Evolutionary conservation across 2,329 filamentous ascomycete genomes (phyloP).

Genomic region (Penicillium sp.): DNA sequence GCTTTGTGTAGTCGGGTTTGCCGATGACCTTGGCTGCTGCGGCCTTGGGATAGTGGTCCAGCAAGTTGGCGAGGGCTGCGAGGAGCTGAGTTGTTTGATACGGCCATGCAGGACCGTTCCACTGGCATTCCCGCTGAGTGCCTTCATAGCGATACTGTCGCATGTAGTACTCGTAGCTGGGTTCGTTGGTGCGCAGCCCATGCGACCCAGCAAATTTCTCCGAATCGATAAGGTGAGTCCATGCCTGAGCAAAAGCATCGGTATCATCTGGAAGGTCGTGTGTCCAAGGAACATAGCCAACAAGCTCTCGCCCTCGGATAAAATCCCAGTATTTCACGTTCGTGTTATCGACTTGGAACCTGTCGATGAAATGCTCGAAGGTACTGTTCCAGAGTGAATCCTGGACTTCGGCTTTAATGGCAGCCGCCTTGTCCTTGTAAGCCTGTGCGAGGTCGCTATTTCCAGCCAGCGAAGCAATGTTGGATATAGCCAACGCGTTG

Average conservation of each 20-base stretch:
- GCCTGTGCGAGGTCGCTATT: constrained; percentile 18
- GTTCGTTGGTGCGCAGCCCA: constrained; percentile 47
- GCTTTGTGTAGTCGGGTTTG: constrained; percentile 37
- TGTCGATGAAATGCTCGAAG: constrained; percentile 49
- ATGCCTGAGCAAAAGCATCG: constrained; percentile 33
- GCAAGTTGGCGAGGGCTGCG: constrained; percentile 45
- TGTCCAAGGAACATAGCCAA: constrained; percentile 48
- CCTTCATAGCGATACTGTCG: constrained; percentile 36
- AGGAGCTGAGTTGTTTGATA: constrained; percentile 48
- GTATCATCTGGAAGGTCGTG: constrained; percentile 46
- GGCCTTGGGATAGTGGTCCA: constrained; percentile 44
- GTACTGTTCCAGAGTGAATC: constrained; percentile 48
- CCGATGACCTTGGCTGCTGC: constrained; percentile 13
- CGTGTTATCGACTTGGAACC: constrained; percentile 41
- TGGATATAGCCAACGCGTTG: constrained; percentile 46
- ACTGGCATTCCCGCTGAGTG: constrained; percentile 43
- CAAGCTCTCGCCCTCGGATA: constrained; percentile 48
- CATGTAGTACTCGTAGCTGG: constrained; percentile 51
- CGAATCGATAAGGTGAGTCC: constrained; percentile 33
- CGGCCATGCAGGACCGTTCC: constrained; percentile 50
- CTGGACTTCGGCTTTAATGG: constrained; percentile 42
- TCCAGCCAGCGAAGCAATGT: constrained; percentile 37
- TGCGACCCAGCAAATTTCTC: constrained; percentile 36
- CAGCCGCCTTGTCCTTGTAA: constrained; percentile 33
- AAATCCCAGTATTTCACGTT: constrained; percentile 38